Evolutionary conservation across 345 rosid species (phyloP), one percentile per base, ranked within the genome.

Genomic region (Moringa oleifera): DNA sequence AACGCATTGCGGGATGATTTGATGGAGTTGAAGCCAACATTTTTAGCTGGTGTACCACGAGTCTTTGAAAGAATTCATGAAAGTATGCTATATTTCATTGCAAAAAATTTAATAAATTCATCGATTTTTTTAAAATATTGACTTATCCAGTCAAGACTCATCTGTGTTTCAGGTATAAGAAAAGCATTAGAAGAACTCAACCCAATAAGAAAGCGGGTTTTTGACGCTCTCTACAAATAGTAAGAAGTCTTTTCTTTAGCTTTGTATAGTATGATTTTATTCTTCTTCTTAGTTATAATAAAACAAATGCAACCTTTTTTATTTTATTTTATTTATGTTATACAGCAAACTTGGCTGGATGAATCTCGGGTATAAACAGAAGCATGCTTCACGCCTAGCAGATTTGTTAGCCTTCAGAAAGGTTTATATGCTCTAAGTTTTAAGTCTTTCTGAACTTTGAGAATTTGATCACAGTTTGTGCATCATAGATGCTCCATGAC

Each of bases 331-430:
- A 51, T 18, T 20, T 51, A 12, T 51, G 23, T 20, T 17, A 18
- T 60, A 51, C 85, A 94, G 97, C 81, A 94, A 94, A 73, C 99
- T 90, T 53, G n/a, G 13, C 20, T 86, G 96, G 92, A 82, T 94
- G 99, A 88, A 94, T 65, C 68, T 49, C 23, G 99, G 99, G 33
- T 88, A 85, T 58, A 90, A 83, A 63, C 95, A 90, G 23, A 82
- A 74, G 62, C 61, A 79, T 11, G 96, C 99, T 59, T 94, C 97
- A 28, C 95, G 81, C 18, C 58, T 94, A 59, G 97, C 95, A 23
- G 97, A 94, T 77, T 77, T 94, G 36, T 70, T 94, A 63, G 99
- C 97, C 62, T 94, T 94, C 88, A 83, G 97, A 72, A 94, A 93
- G 98, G 98, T 93, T n/a, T 57, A 3, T 7, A 23, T 25, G 20